Percentiles rank a stretch among this genome's conserved stretches.
Evolutionary conservation across 345 rosid species (phyloP).

Genomic region (Pistacia vera): DNA sequence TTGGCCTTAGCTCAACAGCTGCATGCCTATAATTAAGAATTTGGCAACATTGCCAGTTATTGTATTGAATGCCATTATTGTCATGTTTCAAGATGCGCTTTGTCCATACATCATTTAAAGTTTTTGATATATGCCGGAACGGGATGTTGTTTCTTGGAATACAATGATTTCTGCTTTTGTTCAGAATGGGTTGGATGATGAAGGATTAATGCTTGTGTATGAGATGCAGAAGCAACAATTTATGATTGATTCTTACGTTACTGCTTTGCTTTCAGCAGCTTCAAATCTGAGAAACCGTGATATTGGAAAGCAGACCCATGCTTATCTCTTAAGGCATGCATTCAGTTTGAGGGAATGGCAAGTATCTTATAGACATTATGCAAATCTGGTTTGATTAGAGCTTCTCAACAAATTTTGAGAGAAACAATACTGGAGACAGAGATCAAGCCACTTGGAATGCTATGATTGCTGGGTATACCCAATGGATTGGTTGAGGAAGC

Average conservation of each 20-base stretch:
- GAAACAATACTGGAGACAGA: too few species aligned
- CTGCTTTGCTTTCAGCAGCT: constrained; percentile 64
- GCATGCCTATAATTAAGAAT: constrained; percentile 35
- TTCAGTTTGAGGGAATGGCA: constrained; percentile 61
- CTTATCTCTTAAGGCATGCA: too few species aligned
- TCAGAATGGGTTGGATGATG: too few species aligned
- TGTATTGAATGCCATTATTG: constrained; percentile 62
- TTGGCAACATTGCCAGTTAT: constrained; percentile 44
- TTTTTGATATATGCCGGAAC: constrained; percentile 21
- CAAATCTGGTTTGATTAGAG: constrained; percentile 71
- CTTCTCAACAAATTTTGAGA: constrained; percentile 31
- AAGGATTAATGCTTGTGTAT: too few species aligned
- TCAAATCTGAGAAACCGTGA: constrained; percentile 25
- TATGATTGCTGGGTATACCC: too few species aligned
- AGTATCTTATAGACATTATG: constrained; percentile 86
- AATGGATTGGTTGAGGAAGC: too few species aligned
- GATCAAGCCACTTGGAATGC: too few species aligned
- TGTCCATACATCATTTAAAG: constrained; percentile 9
- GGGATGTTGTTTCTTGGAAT: too few species aligned
- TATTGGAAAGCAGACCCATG: too few species aligned
- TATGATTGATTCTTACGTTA: constrained; percentile 64
- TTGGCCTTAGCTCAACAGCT: too few species aligned
- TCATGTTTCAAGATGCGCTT: constrained; percentile 79
- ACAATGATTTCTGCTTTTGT: too few species aligned
- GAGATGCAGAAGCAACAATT: constrained; percentile 49